These are phyloP conservation scores for Hirsutella rhossiliensis DNA, from an alignment of 2,329 filamentous ascomycete species.

Conservation along the genomic window DNA sequence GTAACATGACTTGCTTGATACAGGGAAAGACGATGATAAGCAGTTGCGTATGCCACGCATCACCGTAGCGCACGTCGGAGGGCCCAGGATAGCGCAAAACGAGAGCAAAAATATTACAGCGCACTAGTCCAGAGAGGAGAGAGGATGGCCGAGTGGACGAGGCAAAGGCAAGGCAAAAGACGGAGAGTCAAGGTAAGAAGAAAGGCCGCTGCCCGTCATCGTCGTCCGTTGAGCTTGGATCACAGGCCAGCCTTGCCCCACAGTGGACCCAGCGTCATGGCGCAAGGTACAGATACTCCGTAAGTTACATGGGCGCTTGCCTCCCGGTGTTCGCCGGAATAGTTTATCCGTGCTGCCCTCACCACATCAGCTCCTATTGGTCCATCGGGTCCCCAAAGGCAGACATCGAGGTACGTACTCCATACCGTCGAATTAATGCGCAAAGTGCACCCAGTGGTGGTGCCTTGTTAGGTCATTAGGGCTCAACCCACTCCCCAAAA, in stretches of 20 bases:
- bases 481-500: slow-evolving; percentile 18
- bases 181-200: background rate
- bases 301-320: background rate
- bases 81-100: background rate
- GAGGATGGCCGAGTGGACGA: background rate
- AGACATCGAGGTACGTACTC: background rate
- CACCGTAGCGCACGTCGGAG: background rate
- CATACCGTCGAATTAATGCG: background rate
- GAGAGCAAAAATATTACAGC: background rate
- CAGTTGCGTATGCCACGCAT: background rate
- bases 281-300: background rate
- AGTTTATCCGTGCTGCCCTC: background rate
- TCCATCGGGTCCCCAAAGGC: too few relatives aligned
- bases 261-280: background rate
- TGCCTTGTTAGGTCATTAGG: slow-evolving; percentile 11
- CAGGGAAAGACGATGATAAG: background rate
- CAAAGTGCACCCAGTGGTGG: background rate
- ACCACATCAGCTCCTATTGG: too few relatives aligned
- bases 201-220: background rate
- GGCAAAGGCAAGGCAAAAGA: background rate
- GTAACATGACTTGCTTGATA: background rate
- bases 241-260: slow-evolving; percentile 1
- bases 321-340: background rate
- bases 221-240: background rate
- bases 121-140: background rate